Conservation (phyloP, 1,284 basidiomycete species). For the Malassezia equina region DNA sequence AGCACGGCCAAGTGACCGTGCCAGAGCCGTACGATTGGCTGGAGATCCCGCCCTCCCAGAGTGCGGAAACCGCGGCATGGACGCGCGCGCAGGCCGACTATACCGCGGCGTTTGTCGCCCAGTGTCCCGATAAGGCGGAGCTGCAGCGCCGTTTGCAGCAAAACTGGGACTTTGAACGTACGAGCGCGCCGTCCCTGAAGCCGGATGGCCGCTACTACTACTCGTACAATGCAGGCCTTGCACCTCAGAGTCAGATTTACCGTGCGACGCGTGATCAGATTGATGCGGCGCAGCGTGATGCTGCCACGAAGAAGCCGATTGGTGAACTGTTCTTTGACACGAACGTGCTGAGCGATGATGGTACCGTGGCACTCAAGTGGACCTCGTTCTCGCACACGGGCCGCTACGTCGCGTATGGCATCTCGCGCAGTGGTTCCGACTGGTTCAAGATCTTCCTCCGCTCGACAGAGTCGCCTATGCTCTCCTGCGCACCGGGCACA, state of each 20-base stretch:
- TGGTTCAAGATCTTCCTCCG: constrained; percentile 42
- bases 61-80: constrained; percentile 39
- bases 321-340: constrained; percentile 43
- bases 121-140: constrained; percentile 29
- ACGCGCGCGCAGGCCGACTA: constrained; percentile 36
- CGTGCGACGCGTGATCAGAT: constrained; percentile 28
- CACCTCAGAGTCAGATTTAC: constrained; percentile 40
- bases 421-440: constrained; percentile 43
- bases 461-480: constrained; percentile 32
- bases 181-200: constrained; percentile 37
- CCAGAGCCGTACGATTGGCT: constrained; percentile 45
- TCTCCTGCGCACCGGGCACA: constrained; percentile 21
- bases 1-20: constrained; percentile 35
- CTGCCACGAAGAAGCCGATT: constrained; percentile 24
- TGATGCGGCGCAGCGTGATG: constrained; percentile 17
- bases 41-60: constrained; percentile 39
- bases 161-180: constrained; percentile 41
- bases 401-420: constrained; percentile 39
- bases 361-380: constrained; percentile 36
- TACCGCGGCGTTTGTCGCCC: constrained; percentile 28
- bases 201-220: constrained; percentile 42
- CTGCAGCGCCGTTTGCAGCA: constrained; percentile 34
- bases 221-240: constrained; percentile 41
- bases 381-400: constrained; percentile 38
- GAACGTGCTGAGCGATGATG: constrained; percentile 39